Conservation (phyloP, 306 rosid species). For the Fagus sylvatica region DNA sequence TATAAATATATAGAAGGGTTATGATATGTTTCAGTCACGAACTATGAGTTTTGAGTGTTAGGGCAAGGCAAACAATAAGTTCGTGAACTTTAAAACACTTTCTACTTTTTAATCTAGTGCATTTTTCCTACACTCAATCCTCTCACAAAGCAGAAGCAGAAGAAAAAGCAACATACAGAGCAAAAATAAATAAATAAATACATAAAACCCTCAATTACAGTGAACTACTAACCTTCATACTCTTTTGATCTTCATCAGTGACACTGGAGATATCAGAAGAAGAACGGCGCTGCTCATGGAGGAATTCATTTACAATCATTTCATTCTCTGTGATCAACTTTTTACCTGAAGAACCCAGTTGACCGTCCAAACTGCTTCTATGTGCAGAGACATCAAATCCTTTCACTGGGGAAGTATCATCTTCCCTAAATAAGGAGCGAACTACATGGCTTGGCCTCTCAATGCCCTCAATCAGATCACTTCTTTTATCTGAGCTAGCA, state of each 20-base stretch:
- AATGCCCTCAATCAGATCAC: slow-evolving; percentile 28
- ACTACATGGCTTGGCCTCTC: slow-evolving; percentile 50
- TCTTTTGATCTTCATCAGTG: slow-evolving; percentile 46
- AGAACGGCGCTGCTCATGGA: slow-evolving; percentile 59
- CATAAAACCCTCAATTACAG: not conserved
- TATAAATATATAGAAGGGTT: not conserved
- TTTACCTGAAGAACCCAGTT: slow-evolving; percentile 39
- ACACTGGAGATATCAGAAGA: slow-evolving; percentile 42
- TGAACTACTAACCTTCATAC: slow-evolving; percentile 53
- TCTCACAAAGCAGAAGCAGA: not conserved
- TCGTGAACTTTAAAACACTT: not conserved
- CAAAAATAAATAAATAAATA: not conserved
- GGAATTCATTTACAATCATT: slow-evolving; percentile 72
- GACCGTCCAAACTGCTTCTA: slow-evolving; percentile 36
- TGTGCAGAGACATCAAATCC: slow-evolving; percentile 34
- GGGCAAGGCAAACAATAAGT: not conserved
- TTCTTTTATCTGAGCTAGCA: slow-evolving; percentile 43
- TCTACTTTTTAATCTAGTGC: not conserved
- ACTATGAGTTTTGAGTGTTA: not conserved
- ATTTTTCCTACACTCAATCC: not conserved
- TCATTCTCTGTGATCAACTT: slow-evolving; percentile 67
- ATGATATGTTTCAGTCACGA: not conserved
- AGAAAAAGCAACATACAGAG: not conserved
- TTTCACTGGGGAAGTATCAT: slow-evolving; percentile 23
- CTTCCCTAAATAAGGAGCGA: slow-evolving; percentile 80